phyloP scores from a whole-genome alignment of 805 yeast species.

The Yueomyces sinensis region DNA sequence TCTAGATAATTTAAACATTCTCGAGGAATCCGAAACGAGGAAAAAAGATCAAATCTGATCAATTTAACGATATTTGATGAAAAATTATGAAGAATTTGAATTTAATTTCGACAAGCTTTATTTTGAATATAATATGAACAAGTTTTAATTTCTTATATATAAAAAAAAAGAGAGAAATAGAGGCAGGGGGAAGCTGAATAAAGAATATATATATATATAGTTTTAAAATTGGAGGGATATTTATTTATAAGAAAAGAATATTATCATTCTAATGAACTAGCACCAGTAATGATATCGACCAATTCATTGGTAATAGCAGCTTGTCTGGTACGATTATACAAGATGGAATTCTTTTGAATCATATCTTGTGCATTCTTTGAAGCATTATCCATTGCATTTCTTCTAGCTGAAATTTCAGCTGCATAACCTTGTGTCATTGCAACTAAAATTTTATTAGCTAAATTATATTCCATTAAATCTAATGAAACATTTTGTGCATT shows the following conservation, averaged over 20 bases:
- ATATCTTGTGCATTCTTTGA: constrained; percentile 99
- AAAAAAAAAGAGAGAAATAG: too few species aligned
- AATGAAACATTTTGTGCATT: constrained; percentile 47
- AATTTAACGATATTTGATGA: too few species aligned
- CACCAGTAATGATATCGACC: constrained; percentile 99
- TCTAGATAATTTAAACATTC: too few species aligned
- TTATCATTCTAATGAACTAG: constrained; percentile 83
- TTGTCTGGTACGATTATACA: constrained; percentile 99
- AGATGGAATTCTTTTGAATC: constrained; percentile 91
- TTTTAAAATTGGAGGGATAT: too few species aligned
- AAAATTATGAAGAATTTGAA: too few species aligned
- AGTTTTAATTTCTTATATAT: too few species aligned
- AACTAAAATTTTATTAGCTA: constrained; percentile 78
- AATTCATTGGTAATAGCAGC: constrained; percentile 98
- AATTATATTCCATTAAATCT: constrained; percentile 70
- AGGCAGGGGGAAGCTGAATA: too few species aligned
- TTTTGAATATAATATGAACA: too few species aligned
- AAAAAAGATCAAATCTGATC: too few species aligned
- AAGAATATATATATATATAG: too few species aligned
- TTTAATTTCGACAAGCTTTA: too few species aligned
- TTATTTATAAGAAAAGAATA: not conserved
- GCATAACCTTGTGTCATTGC: constrained; percentile 98
- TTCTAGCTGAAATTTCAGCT: constrained; percentile 94
- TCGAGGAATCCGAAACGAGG: too few species aligned
- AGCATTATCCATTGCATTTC: constrained; percentile 99